Evolutionary conservation across 179 eudicot species (phyloP), one percentile per base, ranked within the genome.

Genomic region (Drosera spatulata): DNA sequence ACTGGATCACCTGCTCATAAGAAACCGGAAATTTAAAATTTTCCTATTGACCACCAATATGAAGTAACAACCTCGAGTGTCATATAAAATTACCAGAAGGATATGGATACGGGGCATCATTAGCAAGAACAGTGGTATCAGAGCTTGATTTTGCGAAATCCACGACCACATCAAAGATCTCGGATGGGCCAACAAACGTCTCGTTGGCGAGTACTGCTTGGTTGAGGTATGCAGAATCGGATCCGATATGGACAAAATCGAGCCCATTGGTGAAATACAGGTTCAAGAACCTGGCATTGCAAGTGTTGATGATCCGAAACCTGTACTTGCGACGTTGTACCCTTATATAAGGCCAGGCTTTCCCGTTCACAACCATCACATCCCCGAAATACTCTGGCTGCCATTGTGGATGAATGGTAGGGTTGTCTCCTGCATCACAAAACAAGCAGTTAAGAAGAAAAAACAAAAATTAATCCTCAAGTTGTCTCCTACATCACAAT

Each of bases 371-470:
- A n/a, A 84, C 55, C 49, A 88, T 86, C 10, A 75, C 85, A 8
- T 84, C 76, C 0, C 96, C 96, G 50, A 88, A 88, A 65, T 88
- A 88, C 69, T 88, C 96, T 1, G 96, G 96, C 8, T 86, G 88
- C 96, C 96, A 88, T 38, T 78, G 79, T 6, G 96, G 96, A 43
- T 89, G 96, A 70, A 89, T 80, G 12, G 72, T 41, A 1, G 96
- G 96, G 45, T 89, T 89, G 60, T 89, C 75, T 50, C 96, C 96
- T 77, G 56, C 53, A 3, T 13, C n/a, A n/a, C n/a, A n/a, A n/a
- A n/a, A n/a, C n/a, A n/a, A n/a, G n/a, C n/a, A n/a, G n/a, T n/a
- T n/a, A n/a, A n/a, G n/a, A n/a, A n/a, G n/a, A n/a, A n/a, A n/a
- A n/a, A n/a, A n/a, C n/a, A n/a, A n/a, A n/a, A n/a, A n/a, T n/a